phyloP scores from a whole-genome alignment of 192 early-diverging fungal species.

The Paraglomus occultum region DNA sequence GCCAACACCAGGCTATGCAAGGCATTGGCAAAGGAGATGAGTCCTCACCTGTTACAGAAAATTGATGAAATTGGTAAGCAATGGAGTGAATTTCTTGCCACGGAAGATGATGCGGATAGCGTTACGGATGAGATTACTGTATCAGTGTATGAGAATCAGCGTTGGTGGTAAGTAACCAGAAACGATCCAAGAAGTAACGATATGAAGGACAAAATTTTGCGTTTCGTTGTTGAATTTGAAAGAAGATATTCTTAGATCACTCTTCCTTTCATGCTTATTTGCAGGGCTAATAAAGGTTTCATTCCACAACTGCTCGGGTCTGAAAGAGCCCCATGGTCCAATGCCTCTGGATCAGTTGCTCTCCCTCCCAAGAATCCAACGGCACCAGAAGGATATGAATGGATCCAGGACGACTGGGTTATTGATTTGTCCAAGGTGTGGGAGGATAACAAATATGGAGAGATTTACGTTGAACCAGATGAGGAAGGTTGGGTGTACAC shows the following conservation, averaged over 20 bases:
- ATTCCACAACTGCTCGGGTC: not conserved
- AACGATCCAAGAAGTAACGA: no score
- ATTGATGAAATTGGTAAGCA: not conserved
- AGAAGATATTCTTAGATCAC: not conserved
- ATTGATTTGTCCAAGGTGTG: slow-evolving; percentile 37
- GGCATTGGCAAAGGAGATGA: slow-evolving; percentile 1
- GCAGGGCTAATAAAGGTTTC: not conserved
- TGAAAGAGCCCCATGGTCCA: slow-evolving; percentile 3
- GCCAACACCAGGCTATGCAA: not conserved
- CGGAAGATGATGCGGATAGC: not conserved
- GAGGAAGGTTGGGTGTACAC: slow-evolving; percentile 45
- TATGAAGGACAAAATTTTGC: no score
- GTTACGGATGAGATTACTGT: not conserved
- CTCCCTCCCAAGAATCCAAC: not conserved
- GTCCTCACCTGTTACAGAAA: not conserved
- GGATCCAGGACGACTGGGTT: slow-evolving; percentile 36
- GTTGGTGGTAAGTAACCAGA: slow-evolving; percentile 5
- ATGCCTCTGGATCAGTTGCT: not conserved
- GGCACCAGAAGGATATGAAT: slow-evolving; percentile 34
- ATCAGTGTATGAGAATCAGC: slow-evolving; percentile 9
- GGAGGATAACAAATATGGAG: slow-evolving; percentile 35
- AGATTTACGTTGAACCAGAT: slow-evolving; percentile 36
- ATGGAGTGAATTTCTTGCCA: not conserved
- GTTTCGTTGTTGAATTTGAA: no score
- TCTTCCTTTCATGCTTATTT: not conserved